Evolutionary conservation across 2,329 filamentous ascomycete species (phyloP).

Genomic region (Xylariaceae sp.): DNA sequence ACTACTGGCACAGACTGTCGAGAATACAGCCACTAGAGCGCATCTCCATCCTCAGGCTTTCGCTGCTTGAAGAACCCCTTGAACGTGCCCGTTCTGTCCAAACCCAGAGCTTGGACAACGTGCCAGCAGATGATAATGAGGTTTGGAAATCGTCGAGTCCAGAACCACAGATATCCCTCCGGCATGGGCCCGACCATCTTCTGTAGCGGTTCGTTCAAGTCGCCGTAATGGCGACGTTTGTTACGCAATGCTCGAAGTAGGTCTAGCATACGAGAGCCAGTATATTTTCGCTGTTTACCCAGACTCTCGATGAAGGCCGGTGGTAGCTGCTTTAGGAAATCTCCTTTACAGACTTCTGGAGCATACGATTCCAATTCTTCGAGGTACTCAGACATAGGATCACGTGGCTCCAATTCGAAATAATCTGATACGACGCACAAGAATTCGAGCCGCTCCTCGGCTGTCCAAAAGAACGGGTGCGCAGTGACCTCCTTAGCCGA

Average conservation of each 20-base stretch:
- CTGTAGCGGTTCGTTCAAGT: constrained; percentile 80
- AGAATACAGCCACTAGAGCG: too few relatives aligned
- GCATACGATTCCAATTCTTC: constrained; percentile 53
- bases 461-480: constrained; percentile 94
- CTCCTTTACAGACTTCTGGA: constrained; percentile 53
- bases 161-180: constrained; percentile 79
- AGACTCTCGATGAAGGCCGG: constrained; percentile 82
- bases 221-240: constrained; percentile 97
- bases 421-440: constrained; percentile 96
- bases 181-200: constrained; percentile 66
- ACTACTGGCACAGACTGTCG: too few relatives aligned
- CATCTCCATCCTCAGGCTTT: too few relatives aligned
- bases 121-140: constrained; percentile 76
- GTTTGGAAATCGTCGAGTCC: constrained; percentile 74
- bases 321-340: constrained; percentile 76
- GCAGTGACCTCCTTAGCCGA: constrained; percentile 44
- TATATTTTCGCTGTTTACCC: constrained; percentile 94
- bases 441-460: constrained; percentile 85
- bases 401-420: constrained; percentile 87
- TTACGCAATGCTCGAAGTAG: constrained; percentile 85
- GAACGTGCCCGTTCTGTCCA: constrained; percentile 64
- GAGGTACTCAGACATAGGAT: constrained; percentile 70
- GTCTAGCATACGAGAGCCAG: constrained; percentile 76
- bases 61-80: constrained; percentile 57
- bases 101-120: constrained; percentile 62